These are phyloP conservation scores for Kluyveromyces siamensis DNA, from an alignment of 805 yeast genomes.

Conservation along the genomic window DNA sequence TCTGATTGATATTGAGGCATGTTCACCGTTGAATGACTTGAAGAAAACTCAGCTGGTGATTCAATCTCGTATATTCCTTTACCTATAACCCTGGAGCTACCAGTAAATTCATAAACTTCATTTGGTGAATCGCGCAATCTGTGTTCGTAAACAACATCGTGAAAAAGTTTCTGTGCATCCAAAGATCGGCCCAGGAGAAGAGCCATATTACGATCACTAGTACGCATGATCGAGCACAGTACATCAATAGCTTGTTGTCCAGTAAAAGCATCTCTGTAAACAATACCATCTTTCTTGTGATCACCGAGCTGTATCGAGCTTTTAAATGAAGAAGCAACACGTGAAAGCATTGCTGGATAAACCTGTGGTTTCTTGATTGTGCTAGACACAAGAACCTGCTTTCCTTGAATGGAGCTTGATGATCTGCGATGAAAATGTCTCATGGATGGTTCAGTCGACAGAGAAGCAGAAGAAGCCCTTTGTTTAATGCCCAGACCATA, in stretches of 20 bases:
- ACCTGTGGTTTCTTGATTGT: slow-evolving; percentile 49
- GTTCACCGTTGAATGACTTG: slow-evolving; percentile 7
- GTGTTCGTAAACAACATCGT: slow-evolving; percentile 93
- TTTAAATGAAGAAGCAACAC: slow-evolving; percentile 72
- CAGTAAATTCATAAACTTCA: slow-evolving; percentile 81
- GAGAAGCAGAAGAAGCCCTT: slow-evolving; percentile 37
- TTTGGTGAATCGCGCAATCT: slow-evolving; percentile 77
- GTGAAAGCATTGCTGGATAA: slow-evolving; percentile 82
- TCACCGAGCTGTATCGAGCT: slow-evolving; percentile 64
- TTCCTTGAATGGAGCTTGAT: slow-evolving; percentile 19
- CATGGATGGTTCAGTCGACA: slow-evolving; percentile 5
- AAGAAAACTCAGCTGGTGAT: slow-evolving; percentile 16
- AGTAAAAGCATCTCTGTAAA: slow-evolving; percentile 86
- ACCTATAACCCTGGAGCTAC: slow-evolving; percentile 26
- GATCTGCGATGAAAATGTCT: slow-evolving; percentile 3
- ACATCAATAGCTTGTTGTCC: slow-evolving; percentile 91
- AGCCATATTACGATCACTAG: slow-evolving; percentile 87
- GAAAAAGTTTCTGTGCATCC: slow-evolving; percentile 90
- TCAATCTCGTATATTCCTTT: slow-evolving; percentile 9
- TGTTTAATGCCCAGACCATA: slow-evolving; percentile 36
- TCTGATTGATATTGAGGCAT: slow-evolving; percentile 6
- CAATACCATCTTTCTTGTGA: slow-evolving; percentile 80
- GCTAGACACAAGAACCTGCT: slow-evolving; percentile 40
- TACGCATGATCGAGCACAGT: slow-evolving; percentile 76
- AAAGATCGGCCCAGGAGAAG: slow-evolving; percentile 80